These are phyloP conservation scores for Leccinum olivaceoglutinosum DNA, from an alignment of 1,284 basidiomycete genomes.

Conservation along the genomic window DNA sequence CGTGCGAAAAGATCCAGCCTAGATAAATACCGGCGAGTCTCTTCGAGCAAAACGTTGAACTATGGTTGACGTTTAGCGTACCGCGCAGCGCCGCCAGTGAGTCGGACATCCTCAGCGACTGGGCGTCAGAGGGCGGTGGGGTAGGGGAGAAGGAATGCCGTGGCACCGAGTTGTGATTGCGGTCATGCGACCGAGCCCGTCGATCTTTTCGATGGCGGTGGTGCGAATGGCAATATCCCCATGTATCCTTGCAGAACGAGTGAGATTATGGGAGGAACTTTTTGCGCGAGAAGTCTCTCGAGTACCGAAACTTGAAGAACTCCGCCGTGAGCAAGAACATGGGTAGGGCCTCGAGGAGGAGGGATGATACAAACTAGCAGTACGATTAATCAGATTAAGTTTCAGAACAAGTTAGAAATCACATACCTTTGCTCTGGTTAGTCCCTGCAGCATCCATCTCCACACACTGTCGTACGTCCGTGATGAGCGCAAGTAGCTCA, in stretches of 20 bases:
- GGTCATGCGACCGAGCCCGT: constrained; percentile 9
- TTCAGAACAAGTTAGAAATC: background rate
- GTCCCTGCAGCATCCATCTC: constrained; percentile 68
- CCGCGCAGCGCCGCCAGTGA: background rate
- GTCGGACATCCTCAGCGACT: constrained; percentile 30
- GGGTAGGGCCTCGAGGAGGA: too few relatives aligned
- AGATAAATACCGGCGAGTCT: too few relatives aligned
- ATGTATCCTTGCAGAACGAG: background rate
- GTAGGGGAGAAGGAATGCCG: constrained; percentile 6
- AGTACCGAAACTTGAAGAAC: too few relatives aligned
- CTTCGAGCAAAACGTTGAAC: too few relatives aligned
- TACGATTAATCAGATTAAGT: too few relatives aligned
- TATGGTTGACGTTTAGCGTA: too few relatives aligned
- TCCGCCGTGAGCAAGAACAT: too few relatives aligned
- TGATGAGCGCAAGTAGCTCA: constrained; percentile 65
- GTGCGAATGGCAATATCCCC: background rate
- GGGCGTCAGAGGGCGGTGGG: constrained; percentile 42
- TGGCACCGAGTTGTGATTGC: constrained; percentile 20
- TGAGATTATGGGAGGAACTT: constrained; percentile 6
- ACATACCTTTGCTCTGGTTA: constrained; percentile 31
- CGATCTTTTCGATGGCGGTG: background rate
- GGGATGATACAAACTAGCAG: too few relatives aligned
- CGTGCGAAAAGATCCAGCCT: too few relatives aligned
- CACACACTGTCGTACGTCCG: constrained; percentile 67
- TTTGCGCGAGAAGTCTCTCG: background rate